Percentiles rank a stretch among this genome's conserved stretches.
These are phyloP conservation scores for Penicillium bialowiezense DNA, from an alignment of 495 filamentous ascomycete genomes.

Conservation along the genomic window DNA sequence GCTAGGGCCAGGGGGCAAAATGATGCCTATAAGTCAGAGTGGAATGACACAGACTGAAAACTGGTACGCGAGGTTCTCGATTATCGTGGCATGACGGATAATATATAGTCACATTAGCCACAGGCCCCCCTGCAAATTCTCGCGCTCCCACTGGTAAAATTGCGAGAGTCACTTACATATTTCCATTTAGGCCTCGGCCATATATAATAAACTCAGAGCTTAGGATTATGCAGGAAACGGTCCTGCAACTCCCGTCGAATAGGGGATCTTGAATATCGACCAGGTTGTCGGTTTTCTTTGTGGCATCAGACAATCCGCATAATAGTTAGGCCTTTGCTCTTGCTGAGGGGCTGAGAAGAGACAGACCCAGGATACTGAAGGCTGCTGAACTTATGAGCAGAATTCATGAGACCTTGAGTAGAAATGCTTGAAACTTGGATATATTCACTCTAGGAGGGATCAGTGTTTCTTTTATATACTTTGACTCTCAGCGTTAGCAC, in stretches of 20 bases:
- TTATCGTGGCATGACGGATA: slow-evolving; percentile 1
- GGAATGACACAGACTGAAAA: not conserved
- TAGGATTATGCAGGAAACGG: slow-evolving; percentile 1
- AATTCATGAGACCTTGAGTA: slow-evolving; percentile 4
- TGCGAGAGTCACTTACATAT: not conserved
- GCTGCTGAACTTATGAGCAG: slow-evolving; percentile 3
- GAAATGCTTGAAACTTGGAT: slow-evolving; percentile 6
- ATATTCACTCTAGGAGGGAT: slow-evolving; percentile 7
- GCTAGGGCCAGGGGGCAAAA: not conserved
- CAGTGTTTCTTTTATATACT: slow-evolving; percentile 7
- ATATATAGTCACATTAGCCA: slow-evolving; percentile 2
- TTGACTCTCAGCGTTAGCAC: not conserved
- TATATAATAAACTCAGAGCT: slow-evolving; percentile 4
- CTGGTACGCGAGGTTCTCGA: not conserved
- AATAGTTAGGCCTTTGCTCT: slow-evolving; percentile 7
- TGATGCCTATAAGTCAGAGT: slow-evolving; percentile 2
- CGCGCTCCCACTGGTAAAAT: not conserved
- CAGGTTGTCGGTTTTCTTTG: slow-evolving; percentile 5
- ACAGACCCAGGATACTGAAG: not conserved
- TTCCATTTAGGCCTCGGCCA: not conserved
- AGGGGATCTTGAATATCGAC: slow-evolving; percentile 1
- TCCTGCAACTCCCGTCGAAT: not conserved
- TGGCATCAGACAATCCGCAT: slow-evolving; percentile 2
- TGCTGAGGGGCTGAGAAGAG: not conserved
- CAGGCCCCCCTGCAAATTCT: slow-evolving; percentile 6